Base-by-base conservation (phyloP, 495 filamentous ascomycete species). In the Tuber borchii region DNA sequence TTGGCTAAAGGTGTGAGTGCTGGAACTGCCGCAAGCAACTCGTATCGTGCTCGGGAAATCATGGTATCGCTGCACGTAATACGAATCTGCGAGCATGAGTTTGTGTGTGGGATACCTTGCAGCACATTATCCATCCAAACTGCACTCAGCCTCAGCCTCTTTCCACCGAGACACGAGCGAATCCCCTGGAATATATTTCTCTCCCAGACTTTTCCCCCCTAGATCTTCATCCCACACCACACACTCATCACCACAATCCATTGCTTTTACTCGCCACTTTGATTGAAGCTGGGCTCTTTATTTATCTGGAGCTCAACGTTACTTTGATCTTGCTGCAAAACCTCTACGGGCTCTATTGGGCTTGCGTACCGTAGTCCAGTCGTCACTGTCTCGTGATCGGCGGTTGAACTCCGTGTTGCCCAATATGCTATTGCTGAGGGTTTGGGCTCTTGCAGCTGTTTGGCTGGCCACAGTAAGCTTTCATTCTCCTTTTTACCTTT, bases 401-500 rank as follows among this genome's bases (percentile, higher is more conserved):
- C 73, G 73, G 70, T 74, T 71, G 51, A 75, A 75, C 61, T 75
- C 56, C 42, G 70, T 75, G 71, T 79, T 73, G 76, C 79, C 80
- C 76, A 82, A 79, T 75, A 82, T 82, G 80, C 79, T 75, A 31
- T 74, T 79, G 76, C 76, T 82, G 80, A 77, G 80, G 75, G 79
- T 81, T 74, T 82, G 71, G 79, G 69, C 71, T 40, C 76, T 77
- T 20, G 73, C 70, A 51, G 75, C 79, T 76, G 76, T 43, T 43
- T 73, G 78, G 26, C 76, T 82, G 70, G 74, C 70, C 69, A 45
- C 69, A 16, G 74, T 79, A 70, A 73, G 79, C 5, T 40, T 69
- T 65, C 73, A 16, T 48, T 69, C 61, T 70, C 71, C 61, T 46
- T 72, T 75, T 69, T 20, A 44, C 39, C 56, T 69, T 73, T 19